A percentile compares a stretch with the other conserved stretches of the same genome.
Conservation (phyloP, 139 green algal species). For the Eudorina sp. region DNA sequence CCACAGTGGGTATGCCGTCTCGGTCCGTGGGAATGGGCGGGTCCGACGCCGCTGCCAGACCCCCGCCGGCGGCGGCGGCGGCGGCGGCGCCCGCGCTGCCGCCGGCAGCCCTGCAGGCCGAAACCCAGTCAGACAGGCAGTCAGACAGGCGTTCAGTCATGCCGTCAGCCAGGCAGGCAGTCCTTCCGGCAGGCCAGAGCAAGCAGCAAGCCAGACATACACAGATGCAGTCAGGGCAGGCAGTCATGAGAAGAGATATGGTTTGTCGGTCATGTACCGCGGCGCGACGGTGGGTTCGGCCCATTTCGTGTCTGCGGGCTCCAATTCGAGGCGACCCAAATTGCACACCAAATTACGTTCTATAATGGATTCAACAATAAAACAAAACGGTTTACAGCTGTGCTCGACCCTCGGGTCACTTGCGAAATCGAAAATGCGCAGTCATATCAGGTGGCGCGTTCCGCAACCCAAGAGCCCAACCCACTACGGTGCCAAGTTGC, state of each 20-base stretch:
- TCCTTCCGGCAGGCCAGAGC: background rate
- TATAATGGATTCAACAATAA: too few species aligned
- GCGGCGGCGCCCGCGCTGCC: background rate
- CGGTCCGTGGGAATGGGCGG: conserved; percentile 1
- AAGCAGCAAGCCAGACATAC: background rate
- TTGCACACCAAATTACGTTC: too few species aligned
- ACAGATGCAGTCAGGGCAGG: too few species aligned
- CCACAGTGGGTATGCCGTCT: conserved; percentile 22
- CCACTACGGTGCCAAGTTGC: background rate
- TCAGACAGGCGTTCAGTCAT: background rate
- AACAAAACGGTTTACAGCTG: background rate
- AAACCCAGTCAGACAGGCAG: background rate
- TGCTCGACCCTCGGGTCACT: background rate
- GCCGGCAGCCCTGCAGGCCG: background rate
- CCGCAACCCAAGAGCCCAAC: background rate
- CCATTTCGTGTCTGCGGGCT: too few species aligned
- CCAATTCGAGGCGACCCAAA: too few species aligned
- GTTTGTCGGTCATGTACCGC: background rate
- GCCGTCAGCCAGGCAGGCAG: too few species aligned
- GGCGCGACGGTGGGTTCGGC: too few species aligned
- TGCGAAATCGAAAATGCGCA: background rate
- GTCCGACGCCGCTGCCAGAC: too few species aligned
- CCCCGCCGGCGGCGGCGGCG: too few species aligned
- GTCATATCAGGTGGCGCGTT: too few species aligned
- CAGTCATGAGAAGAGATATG: background rate